A percentile compares a stretch with the other conserved stretches of the same genome.
Evolutionary conservation across 2,329 filamentous ascomycete genomes (phyloP).

Genomic region (Periconia macrospinosa): DNA sequence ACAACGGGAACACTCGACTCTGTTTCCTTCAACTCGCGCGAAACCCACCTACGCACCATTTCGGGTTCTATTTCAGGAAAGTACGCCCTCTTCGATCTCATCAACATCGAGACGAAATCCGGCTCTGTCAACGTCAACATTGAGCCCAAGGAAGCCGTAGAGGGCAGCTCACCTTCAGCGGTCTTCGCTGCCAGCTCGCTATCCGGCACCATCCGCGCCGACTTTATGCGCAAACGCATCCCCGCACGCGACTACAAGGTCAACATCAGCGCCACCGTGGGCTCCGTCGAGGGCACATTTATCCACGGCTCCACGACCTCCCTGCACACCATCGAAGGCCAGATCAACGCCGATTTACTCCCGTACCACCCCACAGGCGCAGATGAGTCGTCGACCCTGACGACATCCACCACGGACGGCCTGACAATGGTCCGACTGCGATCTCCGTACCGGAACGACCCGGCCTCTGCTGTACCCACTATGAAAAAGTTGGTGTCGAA

Average conservation of each 20-base stretch:
- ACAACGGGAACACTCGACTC: constrained; percentile 40
- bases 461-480: constrained; percentile 8
- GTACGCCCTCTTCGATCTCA: constrained; percentile 45
- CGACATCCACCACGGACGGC: constrained; percentile 40
- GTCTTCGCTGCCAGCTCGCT: constrained; percentile 39
- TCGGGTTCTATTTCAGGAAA: constrained; percentile 47
- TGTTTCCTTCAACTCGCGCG: constrained; percentile 37
- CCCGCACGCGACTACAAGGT: constrained; percentile 48
- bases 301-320: constrained; percentile 45
- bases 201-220: constrained; percentile 42
- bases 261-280: constrained; percentile 41
- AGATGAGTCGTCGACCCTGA: constrained; percentile 29
- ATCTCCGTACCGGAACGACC: constrained; percentile 32
- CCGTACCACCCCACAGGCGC: constrained; percentile 34
- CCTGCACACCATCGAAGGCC: constrained; percentile 42
- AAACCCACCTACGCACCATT: constrained; percentile 43
- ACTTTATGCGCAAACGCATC: constrained; percentile 38
- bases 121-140: constrained; percentile 46
- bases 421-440: constrained; percentile 37
- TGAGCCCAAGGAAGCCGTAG: constrained; percentile 38
- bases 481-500: constrained; percentile 34
- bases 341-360: constrained; percentile 40
- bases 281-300: constrained; percentile 42
- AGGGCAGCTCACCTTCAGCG: constrained; percentile 34
- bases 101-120: constrained; percentile 45